These are phyloP conservation scores for Cyphellophora europaea DNA, from an alignment of 2,329 filamentous ascomycete species.

Conservation along the genomic window DNA sequence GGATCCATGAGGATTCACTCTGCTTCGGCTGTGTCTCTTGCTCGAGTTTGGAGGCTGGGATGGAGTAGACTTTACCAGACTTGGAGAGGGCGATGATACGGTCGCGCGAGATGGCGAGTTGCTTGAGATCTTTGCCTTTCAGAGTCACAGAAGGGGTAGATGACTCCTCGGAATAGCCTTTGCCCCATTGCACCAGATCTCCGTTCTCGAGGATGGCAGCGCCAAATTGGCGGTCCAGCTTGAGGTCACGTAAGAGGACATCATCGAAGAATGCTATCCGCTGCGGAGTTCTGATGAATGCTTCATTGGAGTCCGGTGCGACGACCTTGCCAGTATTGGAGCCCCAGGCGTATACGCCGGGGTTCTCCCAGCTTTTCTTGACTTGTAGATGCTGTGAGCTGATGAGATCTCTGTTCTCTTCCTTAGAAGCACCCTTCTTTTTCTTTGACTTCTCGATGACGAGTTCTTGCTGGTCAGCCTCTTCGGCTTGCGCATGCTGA, in stretches of 20 bases:
- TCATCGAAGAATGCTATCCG: constrained; percentile 77
- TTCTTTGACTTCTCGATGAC: constrained; percentile 60
- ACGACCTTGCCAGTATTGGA: constrained; percentile 78
- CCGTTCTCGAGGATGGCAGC: constrained; percentile 82
- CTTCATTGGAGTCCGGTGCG: constrained; percentile 70
- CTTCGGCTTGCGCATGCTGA: constrained; percentile 39
- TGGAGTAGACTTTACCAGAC: constrained; percentile 70
- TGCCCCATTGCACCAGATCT: constrained; percentile 86
- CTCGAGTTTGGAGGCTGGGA: constrained; percentile 67
- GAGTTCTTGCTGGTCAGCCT: constrained; percentile 42
- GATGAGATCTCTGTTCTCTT: constrained; percentile 66
- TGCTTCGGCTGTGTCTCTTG: constrained; percentile 57
- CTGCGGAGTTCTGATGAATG: constrained; percentile 67
- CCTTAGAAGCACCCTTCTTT: constrained; percentile 45
- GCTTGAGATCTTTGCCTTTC: constrained; percentile 68
- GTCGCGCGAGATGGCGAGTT: constrained; percentile 69
- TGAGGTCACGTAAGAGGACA: constrained; percentile 74
- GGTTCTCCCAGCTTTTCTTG: constrained; percentile 68
- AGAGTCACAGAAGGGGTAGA: constrained; percentile 62
- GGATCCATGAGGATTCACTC: constrained; percentile 60
- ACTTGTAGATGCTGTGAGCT: constrained; percentile 84
- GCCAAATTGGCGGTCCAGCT: constrained; percentile 71
- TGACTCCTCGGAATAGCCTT: constrained; percentile 58
- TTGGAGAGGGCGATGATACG: constrained; percentile 71
- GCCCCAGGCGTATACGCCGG: constrained; percentile 90